Evolutionary conservation across 441 rosid species (phyloP), one percentile per base, ranked within the genome.

Genomic region (Aleurites moluccanus): DNA sequence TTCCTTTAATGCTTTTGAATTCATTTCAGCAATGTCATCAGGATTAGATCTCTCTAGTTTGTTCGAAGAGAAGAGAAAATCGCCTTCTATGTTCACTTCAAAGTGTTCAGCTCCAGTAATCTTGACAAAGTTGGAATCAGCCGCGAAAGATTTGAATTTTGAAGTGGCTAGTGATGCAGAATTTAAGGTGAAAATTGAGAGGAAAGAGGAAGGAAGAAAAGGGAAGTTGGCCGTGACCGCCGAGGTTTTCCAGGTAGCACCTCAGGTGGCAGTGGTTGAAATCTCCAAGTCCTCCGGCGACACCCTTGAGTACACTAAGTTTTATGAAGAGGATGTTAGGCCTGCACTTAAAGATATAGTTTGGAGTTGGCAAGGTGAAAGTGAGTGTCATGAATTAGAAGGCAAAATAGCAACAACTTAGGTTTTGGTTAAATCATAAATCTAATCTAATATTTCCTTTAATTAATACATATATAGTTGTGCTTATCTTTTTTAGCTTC

Each of bases 331-430:
- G 35, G 87, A 85, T n/a, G 81, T 84, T 6, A 84, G 85, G 83
- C 90, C 92, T 21, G 88, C 89, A 1, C 74, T 89, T 16, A 80
- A 80, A 42, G 89, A 84, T 79, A 80, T 87, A 27, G 89, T 84
- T 5, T 89, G 89, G 92, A 75, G 77, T 44, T 87, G 92, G 90
- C 85, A 84, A 77, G 90, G 92, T 15, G 90, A 85, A 64, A 55
- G 27, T 21, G 65, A 62, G 53, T 33, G 28, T 23, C 49, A 49
- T 4, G 53, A 52, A 67, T 5, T 23, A 64, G 59, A 28, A 11
- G 35, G 38, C 44, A 23, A 60, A 28, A 10, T 47, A 25, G 44
- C 23, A 5, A 5, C 59, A 42, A 53, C 20, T 33, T 35, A 35
- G 69, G 52, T 16, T 42, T 23, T 21, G 49, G 28, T 13, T 67